Percentiles rank a stretch among this genome's conserved stretches.
phyloP scores from a whole-genome alignment of 805 yeast species.

The Cyberlindnera sargentensis region DNA sequence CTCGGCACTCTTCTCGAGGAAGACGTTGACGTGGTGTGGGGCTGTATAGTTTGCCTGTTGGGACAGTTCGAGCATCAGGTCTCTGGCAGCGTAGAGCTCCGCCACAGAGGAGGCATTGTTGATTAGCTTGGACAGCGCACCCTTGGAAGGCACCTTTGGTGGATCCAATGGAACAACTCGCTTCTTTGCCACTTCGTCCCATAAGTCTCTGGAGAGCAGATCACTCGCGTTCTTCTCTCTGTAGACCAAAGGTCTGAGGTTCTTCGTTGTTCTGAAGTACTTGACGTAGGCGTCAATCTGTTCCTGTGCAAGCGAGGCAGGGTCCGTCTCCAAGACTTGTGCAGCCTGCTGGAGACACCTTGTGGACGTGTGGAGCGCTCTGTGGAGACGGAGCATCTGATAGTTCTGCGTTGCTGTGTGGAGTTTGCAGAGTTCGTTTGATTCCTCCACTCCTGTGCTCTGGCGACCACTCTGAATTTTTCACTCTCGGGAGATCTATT shows the following conservation, averaged over 20 bases:
- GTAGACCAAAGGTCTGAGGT: constrained; percentile 32
- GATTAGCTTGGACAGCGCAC: constrained; percentile 22
- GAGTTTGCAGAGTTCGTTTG: too few relatives aligned
- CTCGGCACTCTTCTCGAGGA: constrained; percentile 18
- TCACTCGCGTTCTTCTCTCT: constrained; percentile 33
- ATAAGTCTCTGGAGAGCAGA: constrained; percentile 32
- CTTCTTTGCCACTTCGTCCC: constrained; percentile 28
- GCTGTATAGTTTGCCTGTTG: constrained; percentile 17
- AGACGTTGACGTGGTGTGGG: constrained; percentile 15
- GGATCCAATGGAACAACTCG: constrained; percentile 29
- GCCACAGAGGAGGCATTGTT: constrained; percentile 14
- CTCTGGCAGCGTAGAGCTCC: constrained; percentile 12
- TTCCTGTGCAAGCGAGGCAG: constrained; percentile 13
- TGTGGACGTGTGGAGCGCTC: constrained; percentile 13
- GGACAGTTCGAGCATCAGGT: constrained; percentile 14
- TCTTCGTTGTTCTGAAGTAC: constrained; percentile 28
- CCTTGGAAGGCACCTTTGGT: constrained; percentile 24
- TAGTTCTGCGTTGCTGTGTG: too few relatives aligned
- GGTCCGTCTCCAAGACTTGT: not conserved
- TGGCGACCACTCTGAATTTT: too few relatives aligned
- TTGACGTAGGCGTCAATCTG: constrained; percentile 26
- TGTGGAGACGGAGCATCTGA: constrained; percentile 2
- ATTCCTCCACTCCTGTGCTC: too few relatives aligned
- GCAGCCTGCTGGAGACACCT: constrained; percentile 6
- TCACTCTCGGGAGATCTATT: too few relatives aligned